Base-by-base conservation (phyloP, 805 yeast species). In the Saccharomycopsis amapae region DNA sequence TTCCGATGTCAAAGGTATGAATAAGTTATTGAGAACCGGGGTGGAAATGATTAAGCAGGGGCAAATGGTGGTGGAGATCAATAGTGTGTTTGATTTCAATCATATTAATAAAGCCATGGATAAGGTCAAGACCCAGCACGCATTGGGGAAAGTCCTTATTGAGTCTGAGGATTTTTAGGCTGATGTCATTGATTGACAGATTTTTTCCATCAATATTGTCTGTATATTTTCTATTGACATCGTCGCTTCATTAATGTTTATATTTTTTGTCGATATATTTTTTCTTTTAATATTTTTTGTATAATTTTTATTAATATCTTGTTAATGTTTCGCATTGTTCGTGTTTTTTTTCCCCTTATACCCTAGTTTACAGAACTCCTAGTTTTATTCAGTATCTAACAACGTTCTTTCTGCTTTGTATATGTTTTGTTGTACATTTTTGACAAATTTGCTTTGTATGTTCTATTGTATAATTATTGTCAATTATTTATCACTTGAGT, bases 141-240 rank as follows among this genome's bases (percentile, higher is more conserved):
- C 80, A 5, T 74, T 71, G 46, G 96, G 95, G 31, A 86, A 85
- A 60, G 65, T 86, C 40, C 73, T 86, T n/a, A 46, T 70, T 38
- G 57, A 69, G 35, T 65, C 66, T n/a, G 74, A 69, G 45, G 58
- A 58, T 25, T 70, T 70, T 49, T 70, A 53, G 23, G n/a, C 10
- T 38, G 20, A 9, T 26, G 9, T 34, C 7, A 5, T 7, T 34
- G 17, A 17, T 34, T 34, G 7, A 17, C 19, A 5, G 5, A 18
- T 34, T 17, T 15, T 34, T 34, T 34, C 19, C 10, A 5, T n/a
- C n/a, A n/a, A n/a, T n/a, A n/a, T 17, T 34, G 17, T 17, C 19
- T 34, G 17, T 34, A n/a, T 34, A 18, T 34, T 26, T 26, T 26
- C 7, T 26, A 26, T 12, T 26, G 12, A 26, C 30, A 26, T 26